Percentiles rank a stretch among this genome's conserved stretches.
These are phyloP conservation scores for Phialocephala sp. DNA, from an alignment of 2,329 filamentous ascomycete species.

Conservation along the genomic window DNA sequence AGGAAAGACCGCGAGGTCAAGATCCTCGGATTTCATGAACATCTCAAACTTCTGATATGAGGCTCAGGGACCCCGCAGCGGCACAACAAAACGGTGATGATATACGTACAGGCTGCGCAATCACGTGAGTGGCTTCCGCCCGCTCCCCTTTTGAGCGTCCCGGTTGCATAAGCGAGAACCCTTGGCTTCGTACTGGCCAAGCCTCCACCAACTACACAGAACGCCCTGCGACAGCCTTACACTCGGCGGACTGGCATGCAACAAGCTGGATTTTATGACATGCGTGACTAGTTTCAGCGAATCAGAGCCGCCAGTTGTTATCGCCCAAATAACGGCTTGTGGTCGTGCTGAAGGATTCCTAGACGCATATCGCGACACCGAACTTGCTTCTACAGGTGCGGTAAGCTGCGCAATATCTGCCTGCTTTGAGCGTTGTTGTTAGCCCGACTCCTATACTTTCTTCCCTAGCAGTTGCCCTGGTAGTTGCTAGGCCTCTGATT, in stretches of 20 bases:
- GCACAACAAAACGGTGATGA: background rate
- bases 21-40: background rate
- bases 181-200: background rate
- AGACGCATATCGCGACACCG: background rate
- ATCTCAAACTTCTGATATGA: background rate
- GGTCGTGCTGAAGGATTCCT: background rate
- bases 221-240: constrained; percentile 9
- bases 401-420: constrained; percentile 3
- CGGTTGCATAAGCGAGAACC: background rate
- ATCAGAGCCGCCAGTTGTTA: background rate
- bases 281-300: background rate
- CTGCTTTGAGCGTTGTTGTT: background rate
- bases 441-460: background rate
- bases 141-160: background rate
- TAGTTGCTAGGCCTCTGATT: background rate
- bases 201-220: background rate
- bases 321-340: constrained; percentile 1
- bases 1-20: background rate
- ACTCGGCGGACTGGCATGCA: constrained; percentile 2
- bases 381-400: background rate
- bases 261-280: background rate
- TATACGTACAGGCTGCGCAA: background rate
- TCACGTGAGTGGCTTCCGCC: background rate
- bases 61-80: background rate
- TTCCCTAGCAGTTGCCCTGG: background rate